Percentiles rank a stretch among this genome's conserved stretches.
Evolutionary conservation across 1,284 basidiomycete species (phyloP).

Genomic region (Marasmius tenuissimus): DNA sequence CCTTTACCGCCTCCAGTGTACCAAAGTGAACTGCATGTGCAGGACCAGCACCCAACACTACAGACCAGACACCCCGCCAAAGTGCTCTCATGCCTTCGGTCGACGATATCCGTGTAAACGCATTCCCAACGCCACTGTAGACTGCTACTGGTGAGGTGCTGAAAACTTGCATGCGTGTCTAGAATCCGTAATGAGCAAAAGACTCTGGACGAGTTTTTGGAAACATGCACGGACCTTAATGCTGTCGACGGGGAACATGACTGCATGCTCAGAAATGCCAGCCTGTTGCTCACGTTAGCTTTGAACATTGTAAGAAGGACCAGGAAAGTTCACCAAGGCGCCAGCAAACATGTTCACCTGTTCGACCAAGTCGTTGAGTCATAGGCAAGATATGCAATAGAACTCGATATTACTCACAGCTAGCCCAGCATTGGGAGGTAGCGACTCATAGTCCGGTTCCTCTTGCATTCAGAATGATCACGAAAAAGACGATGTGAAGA

Average conservation of each 20-base stretch:
- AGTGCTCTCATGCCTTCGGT: slow-evolving; percentile 90
- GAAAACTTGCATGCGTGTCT: slow-evolving; percentile 99
- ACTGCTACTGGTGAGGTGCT: slow-evolving; percentile 79
- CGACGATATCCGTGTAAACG: slow-evolving; percentile 86
- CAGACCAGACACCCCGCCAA: slow-evolving; percentile 97
- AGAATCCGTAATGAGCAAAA: neutral
- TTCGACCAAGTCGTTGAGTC: neutral
- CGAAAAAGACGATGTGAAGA: slow-evolving; percentile 19
- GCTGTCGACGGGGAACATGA: slow-evolving; percentile 98
- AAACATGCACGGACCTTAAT: slow-evolving; percentile 76
- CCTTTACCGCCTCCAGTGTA: slow-evolving; percentile 93
- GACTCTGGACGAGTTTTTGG: slow-evolving; percentile 11
- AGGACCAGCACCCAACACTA: slow-evolving; percentile 95
- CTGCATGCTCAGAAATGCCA: slow-evolving; percentile 98
- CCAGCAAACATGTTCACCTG: slow-evolving; percentile 98
- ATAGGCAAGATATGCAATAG: slow-evolving; percentile 4
- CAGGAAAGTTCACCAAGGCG: slow-evolving; percentile 70
- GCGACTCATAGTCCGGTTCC: slow-evolving; percentile 76
- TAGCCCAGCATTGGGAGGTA: slow-evolving; percentile 75
- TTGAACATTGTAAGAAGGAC: slow-evolving; percentile 1
- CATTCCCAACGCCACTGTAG: slow-evolving; percentile 88
- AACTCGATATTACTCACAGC: slow-evolving; percentile 44
- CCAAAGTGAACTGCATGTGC: slow-evolving; percentile 99
- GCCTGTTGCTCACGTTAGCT: slow-evolving; percentile 55
- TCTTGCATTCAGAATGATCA: slow-evolving; percentile 37